A percentile compares a stretch with the other conserved stretches of the same genome.
Conservation (phyloP, 108 stramenopile species). For the Pseudonitzschia pungens region DNA sequence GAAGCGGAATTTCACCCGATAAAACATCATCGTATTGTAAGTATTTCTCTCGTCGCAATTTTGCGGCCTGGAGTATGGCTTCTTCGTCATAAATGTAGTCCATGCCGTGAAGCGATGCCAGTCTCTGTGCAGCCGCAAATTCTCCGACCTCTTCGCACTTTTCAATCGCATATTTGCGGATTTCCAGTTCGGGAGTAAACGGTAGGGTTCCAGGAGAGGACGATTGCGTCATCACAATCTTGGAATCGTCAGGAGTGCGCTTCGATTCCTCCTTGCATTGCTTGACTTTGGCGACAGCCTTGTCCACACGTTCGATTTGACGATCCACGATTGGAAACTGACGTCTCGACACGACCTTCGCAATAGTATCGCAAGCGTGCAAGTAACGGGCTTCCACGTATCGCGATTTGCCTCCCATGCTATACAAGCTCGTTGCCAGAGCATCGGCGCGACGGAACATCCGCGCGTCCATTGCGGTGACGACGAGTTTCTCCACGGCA, state of each 20-base stretch:
- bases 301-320: slow-evolving; percentile 68
- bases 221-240: not conserved
- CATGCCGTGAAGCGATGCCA: slow-evolving; percentile 56
- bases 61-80: slow-evolving; percentile 39
- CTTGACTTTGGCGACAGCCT: slow-evolving; percentile 39
- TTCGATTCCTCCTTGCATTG: slow-evolving; percentile 11
- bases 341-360: slow-evolving; percentile 56
- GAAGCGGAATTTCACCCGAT: slow-evolving; percentile 37
- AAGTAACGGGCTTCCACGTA: slow-evolving; percentile 67
- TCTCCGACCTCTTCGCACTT: slow-evolving; percentile 49
- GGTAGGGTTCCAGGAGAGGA: not conserved
- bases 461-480: slow-evolving; percentile 55
- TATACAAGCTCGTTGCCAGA: slow-evolving; percentile 60
- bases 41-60: slow-evolving; percentile 50
- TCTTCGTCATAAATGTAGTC: slow-evolving; percentile 57
- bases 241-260: not conserved
- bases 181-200: slow-evolving; percentile 29
- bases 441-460: slow-evolving; percentile 66
- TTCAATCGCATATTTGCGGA: slow-evolving; percentile 57
- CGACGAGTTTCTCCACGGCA: slow-evolving; percentile 56
- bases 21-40: slow-evolving; percentile 71
- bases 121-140: slow-evolving; percentile 45
- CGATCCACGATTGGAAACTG: slow-evolving; percentile 62
- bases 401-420: slow-evolving; percentile 53
- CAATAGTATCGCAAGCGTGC: slow-evolving; percentile 75